Evolutionary conservation across 495 filamentous ascomycete genomes (phyloP), one percentile per base, ranked within the genome.

Genomic region (Opeltia flavorubescens): DNA sequence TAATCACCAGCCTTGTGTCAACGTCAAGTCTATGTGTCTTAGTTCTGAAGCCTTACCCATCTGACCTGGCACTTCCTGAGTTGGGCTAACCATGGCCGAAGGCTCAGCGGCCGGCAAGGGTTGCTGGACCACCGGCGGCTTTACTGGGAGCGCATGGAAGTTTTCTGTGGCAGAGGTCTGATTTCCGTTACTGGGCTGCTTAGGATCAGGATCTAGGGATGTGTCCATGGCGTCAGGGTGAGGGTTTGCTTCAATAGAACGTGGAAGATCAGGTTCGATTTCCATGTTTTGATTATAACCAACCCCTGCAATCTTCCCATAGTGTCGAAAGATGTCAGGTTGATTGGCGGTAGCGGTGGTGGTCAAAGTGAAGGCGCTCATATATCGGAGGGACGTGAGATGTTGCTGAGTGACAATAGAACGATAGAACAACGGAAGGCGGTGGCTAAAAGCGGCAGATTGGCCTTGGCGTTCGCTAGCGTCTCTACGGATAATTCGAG

Each of bases 261-360:
- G 50, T 47, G 45, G 50, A 44, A 31, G 43, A 41, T 50, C 49
- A 5, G 28, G 4, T 15, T 53, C 45, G 55, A 55, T 48, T 48
- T 55, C 55, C 55, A 58, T 58, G 50, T 46, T 44, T 56, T 54
- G 47, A 49, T 31, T 46, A 51, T 41, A 35, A 28, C 35, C 43
- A 34, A 45, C 18, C 29, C 46, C 29, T 40, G 55, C 47, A 44
- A 47, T 27, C 38, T 55, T 48, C 53, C 53, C 55, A 58, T 58
- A 43, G 33, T 55, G 49, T 33, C 50, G 31, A 11, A 41, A 31
- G 27, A 33, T 24, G 25, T 30, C 7, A 7, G 49, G 18, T 7
- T 45, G 36, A 24, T 26, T 48, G 35, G 50, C 13, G 15, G 38
- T 50, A 8, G 49, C 21, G 23, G 42, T 44, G 42, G 30, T 9